Percentiles rank a stretch among this genome's conserved stretches.
Evolutionary conservation across 768 basidiomycete species (phyloP).

Genomic region (Ramaria sp.): DNA sequence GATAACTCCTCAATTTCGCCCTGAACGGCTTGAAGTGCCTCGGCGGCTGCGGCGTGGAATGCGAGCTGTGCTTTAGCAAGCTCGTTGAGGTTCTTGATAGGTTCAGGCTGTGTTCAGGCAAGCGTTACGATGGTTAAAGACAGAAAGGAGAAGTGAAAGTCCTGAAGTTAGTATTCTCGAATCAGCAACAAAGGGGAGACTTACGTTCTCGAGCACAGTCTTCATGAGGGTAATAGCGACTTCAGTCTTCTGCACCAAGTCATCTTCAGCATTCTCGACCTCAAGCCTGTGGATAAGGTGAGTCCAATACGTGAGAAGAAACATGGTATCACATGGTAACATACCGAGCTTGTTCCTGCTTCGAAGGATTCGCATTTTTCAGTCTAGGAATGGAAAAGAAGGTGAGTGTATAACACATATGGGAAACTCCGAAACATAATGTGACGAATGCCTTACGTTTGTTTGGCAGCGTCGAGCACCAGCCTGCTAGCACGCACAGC

Average conservation of each 20-base stretch:
- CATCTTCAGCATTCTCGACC: slow-evolving; percentile 89
- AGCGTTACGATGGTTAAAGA: not conserved
- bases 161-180: not conserved
- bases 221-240: slow-evolving; percentile 96
- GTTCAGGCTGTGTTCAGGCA: slow-evolving; percentile 61
- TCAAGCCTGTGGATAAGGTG: slow-evolving; percentile 37
- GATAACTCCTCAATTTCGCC: slow-evolving; percentile 90
- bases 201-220: slow-evolving; percentile 93
- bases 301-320: not conserved
- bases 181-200: slow-evolving; percentile 18
- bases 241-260: slow-evolving; percentile 96
- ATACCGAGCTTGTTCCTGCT: slow-evolving; percentile 77
- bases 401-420: not conserved
- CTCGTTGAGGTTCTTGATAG: slow-evolving; percentile 87
- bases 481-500: slow-evolving; percentile 70
- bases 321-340: too few species aligned
- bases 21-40: slow-evolving; percentile 70
- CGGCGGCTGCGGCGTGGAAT: slow-evolving; percentile 67
- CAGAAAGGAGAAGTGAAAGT: slow-evolving; percentile 4
- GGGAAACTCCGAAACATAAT: not conserved
- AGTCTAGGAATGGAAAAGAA: slow-evolving; percentile 34
- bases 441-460: slow-evolving; percentile 41
- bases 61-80: slow-evolving; percentile 83
- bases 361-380: slow-evolving; percentile 63
- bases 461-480: slow-evolving; percentile 87